Evolutionary conservation across 257 asterid species (phyloP), one percentile per base, ranked within the genome.

Genomic region (Orobanche coerulescens): DNA sequence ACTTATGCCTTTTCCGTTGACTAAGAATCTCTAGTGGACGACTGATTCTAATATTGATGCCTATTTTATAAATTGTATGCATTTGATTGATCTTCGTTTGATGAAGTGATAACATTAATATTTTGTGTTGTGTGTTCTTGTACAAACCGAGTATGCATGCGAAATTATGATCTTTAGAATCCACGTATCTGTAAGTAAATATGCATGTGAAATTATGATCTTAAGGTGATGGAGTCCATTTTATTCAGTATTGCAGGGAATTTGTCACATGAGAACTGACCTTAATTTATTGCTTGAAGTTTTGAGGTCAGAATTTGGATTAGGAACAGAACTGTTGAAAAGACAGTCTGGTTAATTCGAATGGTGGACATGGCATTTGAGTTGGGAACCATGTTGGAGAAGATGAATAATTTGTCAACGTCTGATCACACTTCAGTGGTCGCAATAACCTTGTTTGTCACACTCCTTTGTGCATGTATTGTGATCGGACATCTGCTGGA

Each of bases 401-500:
- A 75, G 7, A n/a, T 61, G 66, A 61, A 71, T 53, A 26, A 4
- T 4, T 43, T 78, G 62, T 61, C 81, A 10, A 67, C 94, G 22
- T 80, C 98, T 25, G 95, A 86, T 72, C 77, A 86, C 65, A 25
- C 80, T 46, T 86, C 98, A 15, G 92, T 93, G 62, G 91, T 86
- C 39, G 65, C 97, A n/a, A 81, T 93, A 48, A 81, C 82, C 78
- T 68, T 93, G 70, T 93, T 93, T 34, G 81, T 82, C 56, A 87
- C 95, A 0, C 94, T 93, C 58, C 81, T 93, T 7, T 89, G 94
- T 26, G 84, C 89, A 6, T 93, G 98, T 72, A 84, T 93, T 48
- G 87, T 93, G 66, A 75, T 93, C 18, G 98, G 98, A 71, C 98
- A 93, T 80, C 86, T 93, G 11, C 65, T 89, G 74, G 98, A 93